Conservation (phyloP, 768 basidiomycete species). For the Russula earlei region DNA sequence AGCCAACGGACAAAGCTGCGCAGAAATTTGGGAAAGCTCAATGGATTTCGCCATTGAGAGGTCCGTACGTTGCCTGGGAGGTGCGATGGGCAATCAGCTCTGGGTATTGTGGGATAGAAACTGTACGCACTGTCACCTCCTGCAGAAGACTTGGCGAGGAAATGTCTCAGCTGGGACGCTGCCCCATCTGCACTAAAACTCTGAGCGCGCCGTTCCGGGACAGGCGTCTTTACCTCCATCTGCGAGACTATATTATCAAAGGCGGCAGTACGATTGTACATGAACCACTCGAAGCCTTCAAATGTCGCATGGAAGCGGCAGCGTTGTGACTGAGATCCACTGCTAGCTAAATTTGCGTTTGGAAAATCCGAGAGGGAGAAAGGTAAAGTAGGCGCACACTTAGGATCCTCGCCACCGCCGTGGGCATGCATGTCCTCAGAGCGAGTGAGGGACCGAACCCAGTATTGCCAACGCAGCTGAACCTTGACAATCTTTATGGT, state of each 20-base stretch:
- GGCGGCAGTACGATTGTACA: conserved; percentile 84
- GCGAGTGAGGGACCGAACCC: conserved; percentile 74
- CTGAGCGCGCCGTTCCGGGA: conserved; percentile 13
- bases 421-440: conserved; percentile 52
- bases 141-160: conserved; percentile 25
- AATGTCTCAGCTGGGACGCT: conserved; percentile 22
- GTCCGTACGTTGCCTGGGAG: not conserved
- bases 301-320: conserved; percentile 76
- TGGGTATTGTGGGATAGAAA: not conserved
- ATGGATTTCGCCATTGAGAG: not conserved
- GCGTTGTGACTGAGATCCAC: conserved; percentile 32
- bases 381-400: conserved; percentile 31
- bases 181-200: conserved; percentile 18
- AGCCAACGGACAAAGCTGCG: conserved; percentile 41
- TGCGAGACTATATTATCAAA: conserved; percentile 81
- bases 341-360: conserved; percentile 22
- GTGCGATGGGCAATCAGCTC: not conserved
- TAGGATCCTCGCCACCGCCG: conserved; percentile 39
- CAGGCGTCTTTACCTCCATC: conserved; percentile 40
- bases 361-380: not conserved
- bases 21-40: conserved; percentile 27
- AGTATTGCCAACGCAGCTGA: conserved; percentile 88
- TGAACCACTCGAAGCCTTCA: conserved; percentile 86
- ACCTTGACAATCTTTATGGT: conserved; percentile 77
- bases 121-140: conserved; percentile 23